A percentile compares a stretch with the other conserved stretches of the same genome.
These are phyloP conservation scores for Leucosporidium creatinivorum DNA, from an alignment of 768 basidiomycete species.

Conservation along the genomic window DNA sequence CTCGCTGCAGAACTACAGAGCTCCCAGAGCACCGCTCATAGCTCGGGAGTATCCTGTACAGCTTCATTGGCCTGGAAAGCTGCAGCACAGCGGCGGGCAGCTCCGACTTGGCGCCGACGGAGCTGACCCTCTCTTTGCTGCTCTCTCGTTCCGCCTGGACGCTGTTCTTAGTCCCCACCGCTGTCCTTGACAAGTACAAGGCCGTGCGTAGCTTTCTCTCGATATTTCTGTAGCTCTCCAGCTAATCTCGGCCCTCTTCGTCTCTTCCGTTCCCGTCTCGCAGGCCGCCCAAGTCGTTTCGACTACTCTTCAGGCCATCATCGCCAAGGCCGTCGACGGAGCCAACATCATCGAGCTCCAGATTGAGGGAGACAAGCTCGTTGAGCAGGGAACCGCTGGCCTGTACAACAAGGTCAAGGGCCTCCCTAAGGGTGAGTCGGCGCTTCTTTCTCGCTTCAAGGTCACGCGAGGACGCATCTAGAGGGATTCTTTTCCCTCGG, in stretches of 20 bases:
- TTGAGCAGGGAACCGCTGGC: conserved; percentile 72
- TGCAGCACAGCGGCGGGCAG: too few relatives aligned
- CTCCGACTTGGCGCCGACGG: too few relatives aligned
- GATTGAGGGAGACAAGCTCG: conserved; percentile 82
- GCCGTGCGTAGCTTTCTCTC: conserved; percentile 43
- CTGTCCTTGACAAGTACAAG: conserved; percentile 49
- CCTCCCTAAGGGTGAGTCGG: conserved; percentile 65
- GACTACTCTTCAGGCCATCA: conserved; percentile 73
- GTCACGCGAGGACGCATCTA: neutral
- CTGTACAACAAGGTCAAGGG: conserved; percentile 94
- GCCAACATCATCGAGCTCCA: conserved; percentile 82
- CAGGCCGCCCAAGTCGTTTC: conserved; percentile 73
- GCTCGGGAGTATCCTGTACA: too few relatives aligned
- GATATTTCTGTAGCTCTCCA: too few relatives aligned
- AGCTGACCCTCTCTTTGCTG: too few relatives aligned
- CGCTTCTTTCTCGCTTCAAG: neutral
- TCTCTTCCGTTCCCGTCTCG: too few relatives aligned
- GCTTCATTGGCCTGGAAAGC: too few relatives aligned
- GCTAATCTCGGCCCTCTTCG: too few relatives aligned
- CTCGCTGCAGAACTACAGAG: too few relatives aligned
- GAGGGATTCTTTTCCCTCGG: neutral
- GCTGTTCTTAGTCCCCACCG: conserved; percentile 24
- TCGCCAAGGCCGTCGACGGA: conserved; percentile 67
- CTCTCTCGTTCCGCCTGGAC: neutral
- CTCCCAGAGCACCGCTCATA: too few relatives aligned